phyloP scores from a whole-genome alignment of 225 moss, liverwort and hornwort genomes.

The Antitrichia curtipendula region DNA sequence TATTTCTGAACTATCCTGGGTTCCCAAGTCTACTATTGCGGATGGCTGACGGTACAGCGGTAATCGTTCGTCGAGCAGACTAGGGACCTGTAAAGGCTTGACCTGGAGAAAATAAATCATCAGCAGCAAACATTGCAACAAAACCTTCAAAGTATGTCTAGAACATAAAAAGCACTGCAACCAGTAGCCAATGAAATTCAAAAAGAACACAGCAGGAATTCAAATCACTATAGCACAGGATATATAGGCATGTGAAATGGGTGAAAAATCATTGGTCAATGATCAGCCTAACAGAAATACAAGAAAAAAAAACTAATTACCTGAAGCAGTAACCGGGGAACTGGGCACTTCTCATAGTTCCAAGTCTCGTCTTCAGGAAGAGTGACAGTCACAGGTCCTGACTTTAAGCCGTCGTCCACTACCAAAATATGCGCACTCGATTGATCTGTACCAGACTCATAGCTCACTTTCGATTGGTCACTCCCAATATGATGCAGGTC shows the following conservation, averaged over 20 bases:
- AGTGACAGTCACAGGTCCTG: background rate
- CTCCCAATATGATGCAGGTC: background rate
- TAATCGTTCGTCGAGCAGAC: background rate
- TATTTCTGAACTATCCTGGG: background rate
- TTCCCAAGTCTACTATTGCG: background rate
- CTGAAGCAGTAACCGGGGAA: constrained; percentile 23
- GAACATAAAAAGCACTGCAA: background rate
- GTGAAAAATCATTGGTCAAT: background rate
- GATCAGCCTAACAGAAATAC: background rate
- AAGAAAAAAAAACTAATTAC: background rate
- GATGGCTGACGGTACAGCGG: background rate
- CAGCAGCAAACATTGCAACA: background rate
- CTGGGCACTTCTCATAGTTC: constrained; percentile 2
- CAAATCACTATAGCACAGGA: background rate
- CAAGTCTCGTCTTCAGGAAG: constrained; percentile 4
- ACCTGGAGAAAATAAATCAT: constrained; percentile 2
- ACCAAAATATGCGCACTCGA: background rate
- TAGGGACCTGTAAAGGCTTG: constrained; percentile 20
- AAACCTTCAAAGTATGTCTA: background rate
- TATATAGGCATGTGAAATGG: background rate
- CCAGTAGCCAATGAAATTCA: background rate
- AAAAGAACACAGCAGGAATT: background rate
- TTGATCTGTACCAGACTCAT: background rate
- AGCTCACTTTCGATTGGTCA: background rate
- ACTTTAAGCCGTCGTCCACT: background rate